A percentile compares a stretch with the other conserved stretches of the same genome.
Conservation (phyloP, 2,329 filamentous ascomycete genomes). For the Bipolaris zeicola region DNA sequence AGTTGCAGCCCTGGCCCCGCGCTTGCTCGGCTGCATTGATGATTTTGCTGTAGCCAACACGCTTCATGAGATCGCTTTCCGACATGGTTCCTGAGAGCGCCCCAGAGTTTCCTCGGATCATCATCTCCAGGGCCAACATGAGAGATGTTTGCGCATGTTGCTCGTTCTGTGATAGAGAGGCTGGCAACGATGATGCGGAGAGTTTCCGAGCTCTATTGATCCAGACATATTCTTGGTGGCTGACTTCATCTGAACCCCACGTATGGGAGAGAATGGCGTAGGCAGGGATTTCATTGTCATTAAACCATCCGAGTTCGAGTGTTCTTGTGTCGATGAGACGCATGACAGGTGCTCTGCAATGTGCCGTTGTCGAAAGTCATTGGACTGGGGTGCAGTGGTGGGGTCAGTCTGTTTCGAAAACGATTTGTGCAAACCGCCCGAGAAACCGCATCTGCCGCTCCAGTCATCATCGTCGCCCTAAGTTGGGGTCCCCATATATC, state of each 20-base stretch:
- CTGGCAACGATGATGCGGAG: conserved; percentile 6
- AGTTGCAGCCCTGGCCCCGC: conserved; percentile 15
- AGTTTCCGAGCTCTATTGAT: conserved; percentile 22
- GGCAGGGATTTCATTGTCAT: conserved; percentile 25
- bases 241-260: conserved; percentile 26
- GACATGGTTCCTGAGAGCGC: conserved; percentile 9
- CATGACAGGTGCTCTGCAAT: conserved; percentile 23
- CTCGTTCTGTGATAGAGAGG: conserved; percentile 3
- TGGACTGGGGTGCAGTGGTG: conserved; percentile 3
- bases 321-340: conserved; percentile 34
- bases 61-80: conserved; percentile 23
- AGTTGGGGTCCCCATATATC: no score
- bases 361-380: conserved; percentile 1
- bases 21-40: conserved; percentile 22
- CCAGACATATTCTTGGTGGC: conserved; percentile 24
- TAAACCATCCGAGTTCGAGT: conserved; percentile 28
- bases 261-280: conserved; percentile 35
- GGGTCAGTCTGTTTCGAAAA: conserved; percentile 6
- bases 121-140: conserved; percentile 29
- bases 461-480: not conserved
- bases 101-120: conserved; percentile 20
- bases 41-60: conserved; percentile 28
- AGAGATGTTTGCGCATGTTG: conserved; percentile 18
- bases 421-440: not conserved
- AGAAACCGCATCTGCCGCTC: not conserved